Evolutionary conservation across 495 filamentous ascomycete species (phyloP).

Genomic region (Lepidopterella palustris): DNA sequence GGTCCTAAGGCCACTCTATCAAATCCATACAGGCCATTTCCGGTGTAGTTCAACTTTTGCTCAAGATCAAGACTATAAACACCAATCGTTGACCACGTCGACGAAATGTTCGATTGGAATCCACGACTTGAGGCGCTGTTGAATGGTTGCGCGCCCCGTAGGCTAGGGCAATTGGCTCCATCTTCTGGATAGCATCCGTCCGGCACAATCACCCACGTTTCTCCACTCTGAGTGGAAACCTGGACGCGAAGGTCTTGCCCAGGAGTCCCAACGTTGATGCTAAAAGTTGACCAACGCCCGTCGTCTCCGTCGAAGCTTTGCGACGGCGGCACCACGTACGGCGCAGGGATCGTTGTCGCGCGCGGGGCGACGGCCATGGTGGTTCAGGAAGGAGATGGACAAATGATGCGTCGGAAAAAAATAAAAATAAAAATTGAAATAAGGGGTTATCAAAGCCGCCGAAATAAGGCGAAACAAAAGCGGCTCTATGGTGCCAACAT

Average conservation of each 20-base stretch:
- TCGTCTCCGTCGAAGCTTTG: conserved; percentile 29
- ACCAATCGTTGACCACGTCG: conserved; percentile 23
- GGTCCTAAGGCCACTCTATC: conserved; percentile 23
- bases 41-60: conserved; percentile 16
- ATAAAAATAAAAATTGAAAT: too few species aligned
- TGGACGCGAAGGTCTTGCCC: conserved; percentile 27
- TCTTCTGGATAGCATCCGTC: conserved; percentile 24
- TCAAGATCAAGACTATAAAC: conserved; percentile 23
- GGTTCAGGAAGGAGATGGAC: background rate
- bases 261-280: conserved; percentile 24
- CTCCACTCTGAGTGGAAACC: conserved; percentile 20
- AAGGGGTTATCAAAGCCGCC: too few species aligned
- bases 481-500: too few species aligned
- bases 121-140: conserved; percentile 18
- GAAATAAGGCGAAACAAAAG: too few species aligned
- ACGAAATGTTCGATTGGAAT: conserved; percentile 20
- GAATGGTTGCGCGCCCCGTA: conserved; percentile 21
- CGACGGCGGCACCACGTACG: conserved; percentile 25
- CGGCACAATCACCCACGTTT: conserved; percentile 20
- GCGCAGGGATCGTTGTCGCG: conserved; percentile 12
- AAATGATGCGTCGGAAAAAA: background rate
- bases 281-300: conserved; percentile 28
- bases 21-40: conserved; percentile 22
- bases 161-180: conserved; percentile 13
- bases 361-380: conserved; percentile 18